A percentile compares a stretch with the other conserved stretches of the same genome.
phyloP scores from a whole-genome alignment of 164 flowering plant genomes.

The Annona squamosa region DNA sequence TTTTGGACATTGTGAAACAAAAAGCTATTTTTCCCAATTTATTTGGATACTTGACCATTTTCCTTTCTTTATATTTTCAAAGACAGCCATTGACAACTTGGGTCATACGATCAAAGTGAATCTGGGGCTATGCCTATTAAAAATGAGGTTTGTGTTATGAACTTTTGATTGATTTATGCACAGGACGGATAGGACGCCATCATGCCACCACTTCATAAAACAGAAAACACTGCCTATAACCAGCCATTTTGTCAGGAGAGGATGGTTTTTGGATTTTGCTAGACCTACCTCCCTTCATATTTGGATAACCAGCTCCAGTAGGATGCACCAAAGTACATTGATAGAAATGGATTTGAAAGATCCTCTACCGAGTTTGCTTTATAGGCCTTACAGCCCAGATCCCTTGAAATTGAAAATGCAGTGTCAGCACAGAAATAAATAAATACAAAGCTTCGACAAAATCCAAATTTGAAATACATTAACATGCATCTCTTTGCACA shows the following conservation, averaged over 20 bases:
- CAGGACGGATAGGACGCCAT: not conserved
- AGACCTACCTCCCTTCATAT: conserved; percentile 73
- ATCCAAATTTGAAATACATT: not conserved
- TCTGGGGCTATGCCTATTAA: not conserved
- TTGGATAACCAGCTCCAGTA: conserved; percentile 67
- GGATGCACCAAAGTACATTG: conserved; percentile 93
- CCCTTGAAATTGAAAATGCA: conserved; percentile 31
- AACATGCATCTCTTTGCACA: not conserved
- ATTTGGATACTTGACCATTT: not conserved
- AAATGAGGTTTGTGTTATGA: not conserved
- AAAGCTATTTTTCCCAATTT: not conserved
- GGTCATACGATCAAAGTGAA: not conserved
- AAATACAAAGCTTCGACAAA: not conserved
- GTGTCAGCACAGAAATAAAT: not conserved
- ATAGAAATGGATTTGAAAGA: conserved; percentile 63
- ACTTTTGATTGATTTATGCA: not conserved
- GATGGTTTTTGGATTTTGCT: not conserved
- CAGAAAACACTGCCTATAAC: not conserved
- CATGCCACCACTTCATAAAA: not conserved
- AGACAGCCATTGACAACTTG: not conserved
- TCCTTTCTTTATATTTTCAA: not conserved
- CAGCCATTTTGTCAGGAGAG: not conserved
- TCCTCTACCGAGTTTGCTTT: conserved; percentile 54
- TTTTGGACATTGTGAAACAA: not conserved
- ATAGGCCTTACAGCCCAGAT: conserved; percentile 67